These are phyloP conservation scores for Hymenotorrendiella dingleyae DNA, from an alignment of 2,329 filamentous ascomycete genomes.

Conservation along the genomic window DNA sequence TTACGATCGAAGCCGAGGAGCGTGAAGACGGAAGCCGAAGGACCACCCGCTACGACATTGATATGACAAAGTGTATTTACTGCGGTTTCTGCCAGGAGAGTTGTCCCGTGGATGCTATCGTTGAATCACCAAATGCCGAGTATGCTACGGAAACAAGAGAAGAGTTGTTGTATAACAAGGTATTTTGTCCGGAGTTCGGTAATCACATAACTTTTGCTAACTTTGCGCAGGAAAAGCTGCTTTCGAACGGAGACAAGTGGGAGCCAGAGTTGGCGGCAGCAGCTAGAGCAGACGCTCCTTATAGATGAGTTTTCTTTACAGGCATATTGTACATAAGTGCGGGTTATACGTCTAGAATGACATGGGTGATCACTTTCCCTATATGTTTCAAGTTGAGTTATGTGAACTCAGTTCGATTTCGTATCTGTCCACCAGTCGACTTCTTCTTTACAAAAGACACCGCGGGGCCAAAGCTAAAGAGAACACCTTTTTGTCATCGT, in stretches of 20 bases:
- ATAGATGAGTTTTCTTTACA: slow-evolving; percentile 52
- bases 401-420: too few species aligned
- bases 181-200: slow-evolving; percentile 33
- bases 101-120: slow-evolving; percentile 94
- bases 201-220: neutral
- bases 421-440: too few species aligned
- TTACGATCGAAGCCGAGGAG: slow-evolving; percentile 98
- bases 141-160: slow-evolving; percentile 77
- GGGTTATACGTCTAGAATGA: slow-evolving; percentile 13
- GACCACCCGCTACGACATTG: slow-evolving; percentile 97
- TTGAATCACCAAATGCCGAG: slow-evolving; percentile 68
- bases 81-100: slow-evolving; percentile 99
- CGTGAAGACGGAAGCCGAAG: slow-evolving; percentile 90
- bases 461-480: too few species aligned
- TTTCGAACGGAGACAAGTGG: slow-evolving; percentile 92
- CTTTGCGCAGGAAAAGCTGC: slow-evolving; percentile 64
- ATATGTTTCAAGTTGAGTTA: too few species aligned
- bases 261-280: slow-evolving; percentile 92
- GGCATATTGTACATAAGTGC: slow-evolving; percentile 19
- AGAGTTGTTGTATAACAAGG: slow-evolving; percentile 96
- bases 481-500: too few species aligned
- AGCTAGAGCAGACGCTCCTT: slow-evolving; percentile 89
- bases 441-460: too few species aligned
- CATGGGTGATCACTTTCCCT: too few species aligned
- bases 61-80: slow-evolving; percentile 99